phyloP scores from a whole-genome alignment of 495 filamentous ascomycete species.

The Talaromyces wortmannii region DNA sequence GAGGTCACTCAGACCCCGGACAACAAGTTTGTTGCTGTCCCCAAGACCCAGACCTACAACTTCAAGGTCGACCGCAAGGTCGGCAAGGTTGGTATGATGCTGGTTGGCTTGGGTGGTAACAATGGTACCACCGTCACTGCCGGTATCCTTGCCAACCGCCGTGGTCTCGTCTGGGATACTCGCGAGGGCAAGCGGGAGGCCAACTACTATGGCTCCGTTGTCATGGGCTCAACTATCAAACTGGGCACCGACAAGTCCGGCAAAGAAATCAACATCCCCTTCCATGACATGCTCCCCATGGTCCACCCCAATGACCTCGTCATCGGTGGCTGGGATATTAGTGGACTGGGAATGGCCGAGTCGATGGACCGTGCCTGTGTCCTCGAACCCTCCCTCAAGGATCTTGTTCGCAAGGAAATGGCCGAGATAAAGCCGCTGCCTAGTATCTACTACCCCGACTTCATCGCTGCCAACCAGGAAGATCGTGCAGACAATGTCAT shows the following conservation, averaged over 20 bases:
- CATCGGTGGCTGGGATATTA: constrained; percentile 98
- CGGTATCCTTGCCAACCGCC: constrained; percentile 93
- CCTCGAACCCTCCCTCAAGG: constrained; percentile 87
- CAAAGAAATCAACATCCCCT: constrained; percentile 92
- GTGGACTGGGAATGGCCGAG: constrained; percentile 74
- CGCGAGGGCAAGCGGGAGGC: constrained; percentile 76
- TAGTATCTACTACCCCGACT: constrained; percentile 97
- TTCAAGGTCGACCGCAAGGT: constrained; percentile 96
- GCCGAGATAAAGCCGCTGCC: constrained; percentile 80
- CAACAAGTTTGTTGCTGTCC: constrained; percentile 76
- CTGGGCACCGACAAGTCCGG: constrained; percentile 82
- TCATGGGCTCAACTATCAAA: constrained; percentile 97
- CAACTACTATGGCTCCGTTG: constrained; percentile 97
- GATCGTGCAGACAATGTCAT: constrained; percentile 92
- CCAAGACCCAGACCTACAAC: constrained; percentile 86
- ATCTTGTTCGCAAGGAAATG: constrained; percentile 88
- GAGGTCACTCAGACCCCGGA: constrained; percentile 62
- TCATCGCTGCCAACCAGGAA: constrained; percentile 98
- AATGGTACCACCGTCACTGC: constrained; percentile 97
- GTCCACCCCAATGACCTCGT: constrained; percentile 94
- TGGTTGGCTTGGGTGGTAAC: constrained; percentile 98
- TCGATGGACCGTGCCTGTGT: constrained; percentile 96
- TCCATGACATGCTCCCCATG: constrained; percentile 93
- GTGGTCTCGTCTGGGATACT: constrained; percentile 82
- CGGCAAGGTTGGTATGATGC: constrained; percentile 92